Evolutionary conservation across 2,329 filamentous ascomycete species (phyloP), one percentile per base, ranked within the genome.

Genomic region (Pestalotiopsis sp.): DNA sequence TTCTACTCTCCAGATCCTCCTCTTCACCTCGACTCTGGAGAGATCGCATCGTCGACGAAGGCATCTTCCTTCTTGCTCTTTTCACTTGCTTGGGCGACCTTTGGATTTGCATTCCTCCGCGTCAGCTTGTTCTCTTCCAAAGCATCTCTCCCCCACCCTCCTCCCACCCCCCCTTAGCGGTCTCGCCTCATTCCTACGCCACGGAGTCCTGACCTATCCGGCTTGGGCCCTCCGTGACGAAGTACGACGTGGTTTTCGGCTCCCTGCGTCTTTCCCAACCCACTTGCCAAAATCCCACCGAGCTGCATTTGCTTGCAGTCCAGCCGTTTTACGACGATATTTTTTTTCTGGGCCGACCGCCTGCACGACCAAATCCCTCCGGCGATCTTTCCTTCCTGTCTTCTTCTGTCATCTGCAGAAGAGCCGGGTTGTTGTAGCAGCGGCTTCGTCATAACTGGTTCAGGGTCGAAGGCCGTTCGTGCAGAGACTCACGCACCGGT

Each of bases 241-340:
- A 59, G 65, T 67, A 60, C 65, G 41, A 67, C 31, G n/a, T 67
- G 57, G 36, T 45, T 36, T 38, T 60, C 65, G 65, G 65, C 56
- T 67, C 57, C 36, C 59, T 67, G 65, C 65, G 39, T 67, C 65
- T 67, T 36, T 31, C 65, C 64, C 64, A 57, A 38, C 64, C 64
- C 25, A 57, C 64, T 38, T 56, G 20, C 64, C 64, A 66, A 23
- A 36, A 36, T 36, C 31, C 31, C 31, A 36, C 31, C 41, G 45
- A 31, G 45, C 45, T 23, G 25, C 41, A 36, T 58, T 36, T 65
- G 45, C 45, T 52, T 66, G 64, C 64, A 58, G n/a, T 25, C 36
- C 58, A 52, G 52, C 52, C 65, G n/a, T 62, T 39, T 59, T 20
- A 23, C 62, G 23, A 56, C 60, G 31, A 36, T 31, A 31, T 36